phyloP scores from a whole-genome alignment of 805 yeast genomes.

The Candida andamanensis region DNA sequence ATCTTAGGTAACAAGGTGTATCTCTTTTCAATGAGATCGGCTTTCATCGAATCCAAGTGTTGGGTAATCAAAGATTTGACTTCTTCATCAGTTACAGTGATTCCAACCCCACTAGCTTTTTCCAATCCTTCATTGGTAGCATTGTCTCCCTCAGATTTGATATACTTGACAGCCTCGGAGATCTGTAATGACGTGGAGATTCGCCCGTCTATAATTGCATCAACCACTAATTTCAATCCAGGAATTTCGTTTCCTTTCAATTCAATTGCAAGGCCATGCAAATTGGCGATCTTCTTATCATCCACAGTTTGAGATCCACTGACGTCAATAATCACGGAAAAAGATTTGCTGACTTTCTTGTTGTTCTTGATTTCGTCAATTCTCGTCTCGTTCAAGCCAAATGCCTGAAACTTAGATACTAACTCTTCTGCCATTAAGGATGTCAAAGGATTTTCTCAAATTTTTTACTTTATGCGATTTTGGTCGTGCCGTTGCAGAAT shows the following conservation, averaged over 20 bases:
- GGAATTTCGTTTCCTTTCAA: constrained; percentile 54
- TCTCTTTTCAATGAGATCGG: constrained; percentile 62
- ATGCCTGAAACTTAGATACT: constrained; percentile 30
- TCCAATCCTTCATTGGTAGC: constrained; percentile 52
- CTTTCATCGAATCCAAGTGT: constrained; percentile 57
- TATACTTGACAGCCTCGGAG: constrained; percentile 72
- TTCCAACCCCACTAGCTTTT: constrained; percentile 71
- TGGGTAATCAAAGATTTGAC: constrained; percentile 52
- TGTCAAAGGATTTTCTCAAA: too few species aligned
- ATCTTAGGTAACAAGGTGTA: constrained; percentile 74
- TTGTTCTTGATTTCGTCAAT: constrained; percentile 79
- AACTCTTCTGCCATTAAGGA: too few species aligned
- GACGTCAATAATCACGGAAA: constrained; percentile 56
- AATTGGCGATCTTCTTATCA: constrained; percentile 54
- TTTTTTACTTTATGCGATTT: too few species aligned
- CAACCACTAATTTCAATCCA: constrained; percentile 48
- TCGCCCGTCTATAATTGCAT: constrained; percentile 59
- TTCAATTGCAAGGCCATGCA: constrained; percentile 74
- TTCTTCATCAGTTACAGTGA: constrained; percentile 61
- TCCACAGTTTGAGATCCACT: constrained; percentile 11
- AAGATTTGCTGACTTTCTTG: constrained; percentile 72
- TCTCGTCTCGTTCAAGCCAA: constrained; percentile 72
- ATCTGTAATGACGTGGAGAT: constrained; percentile 70
- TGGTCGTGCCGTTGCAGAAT: too few species aligned
- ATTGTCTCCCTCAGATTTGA: constrained; percentile 38